phyloP scores from a whole-genome alignment of 192 early-diverging fungal genomes.

The Coemansia aciculifera region DNA sequence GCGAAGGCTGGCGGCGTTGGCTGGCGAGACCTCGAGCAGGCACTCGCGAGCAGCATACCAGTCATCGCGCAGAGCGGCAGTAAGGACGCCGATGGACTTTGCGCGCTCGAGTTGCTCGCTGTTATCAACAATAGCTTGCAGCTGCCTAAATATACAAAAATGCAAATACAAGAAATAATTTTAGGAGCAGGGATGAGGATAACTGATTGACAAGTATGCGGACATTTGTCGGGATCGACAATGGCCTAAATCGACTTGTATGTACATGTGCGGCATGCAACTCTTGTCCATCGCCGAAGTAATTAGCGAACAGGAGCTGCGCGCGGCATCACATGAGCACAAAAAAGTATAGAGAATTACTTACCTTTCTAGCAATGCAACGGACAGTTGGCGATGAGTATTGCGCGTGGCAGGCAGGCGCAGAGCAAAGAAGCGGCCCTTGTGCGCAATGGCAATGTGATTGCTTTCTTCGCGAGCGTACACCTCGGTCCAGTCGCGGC shows the following conservation, averaged over 20 bases:
- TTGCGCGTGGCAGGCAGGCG: conserved; percentile 47
- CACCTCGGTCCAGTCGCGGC: conserved; percentile 66
- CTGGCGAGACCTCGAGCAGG: conserved; percentile 59
- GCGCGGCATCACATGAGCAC: conserved; percentile 9
- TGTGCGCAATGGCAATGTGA: conserved; percentile 72
- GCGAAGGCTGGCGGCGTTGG: conserved; percentile 64
- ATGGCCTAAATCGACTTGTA: not conserved
- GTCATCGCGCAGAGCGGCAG: conserved; percentile 58
- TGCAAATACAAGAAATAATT: conserved; percentile 29
- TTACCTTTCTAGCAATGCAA: conserved; percentile 59
- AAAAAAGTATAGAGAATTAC: not conserved
- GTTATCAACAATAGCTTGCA: conserved; percentile 65
- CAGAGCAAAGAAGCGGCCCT: conserved; percentile 76
- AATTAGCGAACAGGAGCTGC: not conserved
- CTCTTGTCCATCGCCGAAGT: not conserved
- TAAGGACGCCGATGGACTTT: conserved; percentile 58
- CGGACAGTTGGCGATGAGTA: conserved; percentile 26
- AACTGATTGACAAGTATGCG: not conserved
- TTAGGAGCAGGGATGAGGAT: conserved; percentile 30
- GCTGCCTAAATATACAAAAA: conserved; percentile 55
- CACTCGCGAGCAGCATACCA: conserved; percentile 59
- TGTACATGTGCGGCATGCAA: not conserved
- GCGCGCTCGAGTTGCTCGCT: conserved; percentile 55
- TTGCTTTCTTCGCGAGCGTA: conserved; percentile 63
- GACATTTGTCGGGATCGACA: not conserved